These are phyloP conservation scores for Endotrypanum monterogeii DNA, from an alignment of 208 protist genomes.

Conservation along the genomic window DNA sequence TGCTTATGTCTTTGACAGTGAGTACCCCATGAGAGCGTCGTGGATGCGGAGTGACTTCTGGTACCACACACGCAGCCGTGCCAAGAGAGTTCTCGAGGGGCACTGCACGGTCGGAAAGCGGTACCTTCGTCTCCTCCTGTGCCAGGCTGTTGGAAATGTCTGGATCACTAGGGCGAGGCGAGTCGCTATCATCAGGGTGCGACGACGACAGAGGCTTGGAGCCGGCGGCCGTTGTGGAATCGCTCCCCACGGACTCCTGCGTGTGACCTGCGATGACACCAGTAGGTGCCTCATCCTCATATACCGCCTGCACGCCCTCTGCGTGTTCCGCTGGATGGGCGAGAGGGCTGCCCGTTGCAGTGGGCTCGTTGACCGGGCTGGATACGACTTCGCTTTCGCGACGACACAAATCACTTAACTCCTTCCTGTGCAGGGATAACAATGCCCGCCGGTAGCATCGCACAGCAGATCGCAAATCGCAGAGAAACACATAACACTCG, in stretches of 20 bases:
- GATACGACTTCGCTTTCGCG: neutral
- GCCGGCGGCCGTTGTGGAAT: neutral
- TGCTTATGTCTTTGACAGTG: slow-evolving; percentile 38
- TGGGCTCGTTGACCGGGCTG: neutral
- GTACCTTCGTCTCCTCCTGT: neutral
- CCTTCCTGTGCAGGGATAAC: slow-evolving; percentile 56
- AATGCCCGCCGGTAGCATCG: slow-evolving; percentile 80
- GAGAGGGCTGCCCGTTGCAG: neutral
- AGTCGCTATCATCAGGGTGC: too few species aligned
- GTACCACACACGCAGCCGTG: neutral
- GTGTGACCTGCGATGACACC: neutral
- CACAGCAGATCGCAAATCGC: slow-evolving; percentile 83
- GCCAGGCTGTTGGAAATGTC: neutral
- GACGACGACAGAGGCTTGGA: neutral
- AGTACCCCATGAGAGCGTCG: slow-evolving; percentile 10
- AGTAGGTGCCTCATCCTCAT: neutral
- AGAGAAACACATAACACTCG: slow-evolving; percentile 82
- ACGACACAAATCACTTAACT: slow-evolving; percentile 11
- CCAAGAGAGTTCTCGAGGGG: too few species aligned
- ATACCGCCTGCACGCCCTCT: neutral
- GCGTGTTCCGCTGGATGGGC: neutral
- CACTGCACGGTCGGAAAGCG: neutral
- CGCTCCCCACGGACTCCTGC: neutral
- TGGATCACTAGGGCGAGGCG: neutral
- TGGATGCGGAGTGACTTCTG: neutral